A percentile compares a stretch with the other conserved stretches of the same genome.
phyloP scores from a whole-genome alignment of 2,329 filamentous ascomycete genomes.

The Trichoderma afroharzianum region DNA sequence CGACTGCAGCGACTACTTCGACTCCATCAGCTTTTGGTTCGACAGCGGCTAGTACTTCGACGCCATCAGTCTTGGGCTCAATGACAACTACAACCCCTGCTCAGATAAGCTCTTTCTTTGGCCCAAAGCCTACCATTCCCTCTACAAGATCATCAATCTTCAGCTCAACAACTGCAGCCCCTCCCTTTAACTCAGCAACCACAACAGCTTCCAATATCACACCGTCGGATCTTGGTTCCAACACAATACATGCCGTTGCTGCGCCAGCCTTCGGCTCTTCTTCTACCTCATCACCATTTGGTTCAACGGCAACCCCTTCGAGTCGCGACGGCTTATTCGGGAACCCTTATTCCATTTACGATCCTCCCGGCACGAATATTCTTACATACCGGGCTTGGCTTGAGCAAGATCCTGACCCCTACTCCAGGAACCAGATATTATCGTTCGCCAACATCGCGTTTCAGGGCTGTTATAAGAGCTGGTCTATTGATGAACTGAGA shows the following conservation, averaged over 20 bases:
- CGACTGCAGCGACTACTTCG: background rate
- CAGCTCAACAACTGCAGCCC: background rate
- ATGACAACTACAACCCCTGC: background rate
- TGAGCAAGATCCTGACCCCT: accelerated
- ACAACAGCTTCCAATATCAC: background rate
- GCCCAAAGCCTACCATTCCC: background rate
- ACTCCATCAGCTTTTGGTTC: background rate
- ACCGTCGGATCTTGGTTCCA: background rate
- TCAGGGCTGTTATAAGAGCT: background rate
- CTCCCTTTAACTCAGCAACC: background rate
- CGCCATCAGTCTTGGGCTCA: background rate
- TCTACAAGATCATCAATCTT: no score
- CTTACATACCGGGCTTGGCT: background rate
- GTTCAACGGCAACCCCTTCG: background rate
- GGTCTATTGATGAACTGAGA: background rate
- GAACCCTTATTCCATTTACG: background rate
- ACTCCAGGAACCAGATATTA: background rate
- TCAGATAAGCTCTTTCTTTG: background rate
- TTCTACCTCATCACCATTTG: background rate
- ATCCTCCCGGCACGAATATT: background rate
- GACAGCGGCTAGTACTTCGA: background rate
- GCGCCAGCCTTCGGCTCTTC: background rate
- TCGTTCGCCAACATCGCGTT: background rate
- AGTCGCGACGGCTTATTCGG: background rate
- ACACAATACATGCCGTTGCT: background rate